These are phyloP conservation scores for Lentinula edodes DNA, from an alignment of 768 basidiomycete species.

Conservation along the genomic window DNA sequence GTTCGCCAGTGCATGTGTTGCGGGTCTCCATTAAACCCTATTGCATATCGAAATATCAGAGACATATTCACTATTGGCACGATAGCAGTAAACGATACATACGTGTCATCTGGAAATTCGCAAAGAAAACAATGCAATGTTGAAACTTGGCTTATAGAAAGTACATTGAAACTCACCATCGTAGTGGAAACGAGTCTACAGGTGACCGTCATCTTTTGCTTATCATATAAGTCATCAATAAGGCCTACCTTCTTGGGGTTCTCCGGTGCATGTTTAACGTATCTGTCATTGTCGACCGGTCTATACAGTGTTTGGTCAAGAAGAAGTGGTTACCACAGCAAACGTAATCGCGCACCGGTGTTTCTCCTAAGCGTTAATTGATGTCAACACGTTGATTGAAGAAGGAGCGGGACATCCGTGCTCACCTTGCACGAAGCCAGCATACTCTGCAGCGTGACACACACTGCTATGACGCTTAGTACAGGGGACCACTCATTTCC, in stretches of 20 bases:
- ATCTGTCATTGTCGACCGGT: slow-evolving; percentile 80
- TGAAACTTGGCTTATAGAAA: background rate
- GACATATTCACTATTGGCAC: background rate
- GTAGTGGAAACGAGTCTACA: slow-evolving; percentile 74
- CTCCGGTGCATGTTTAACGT: slow-evolving; percentile 70
- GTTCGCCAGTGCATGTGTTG: background rate
- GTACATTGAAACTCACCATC: slow-evolving; percentile 48
- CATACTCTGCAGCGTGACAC: slow-evolving; percentile 88
- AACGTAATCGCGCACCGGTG: slow-evolving; percentile 48
- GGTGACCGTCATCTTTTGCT: slow-evolving; percentile 9
- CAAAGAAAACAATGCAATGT: background rate
- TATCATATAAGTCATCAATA: slow-evolving; percentile 13
- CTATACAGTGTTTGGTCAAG: slow-evolving; percentile 29
- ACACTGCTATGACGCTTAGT: slow-evolving; percentile 75
- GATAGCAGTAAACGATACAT: slow-evolving; percentile 22
- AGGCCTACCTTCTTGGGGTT: slow-evolving; percentile 78
- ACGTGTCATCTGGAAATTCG: slow-evolving; percentile 51
- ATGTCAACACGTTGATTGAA: background rate
- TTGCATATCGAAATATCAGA: background rate
- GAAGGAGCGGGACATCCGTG: background rate
- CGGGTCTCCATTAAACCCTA: background rate
- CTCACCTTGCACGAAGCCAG: slow-evolving; percentile 84
- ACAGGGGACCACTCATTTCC: slow-evolving; percentile 80
- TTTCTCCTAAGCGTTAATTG: slow-evolving; percentile 32
- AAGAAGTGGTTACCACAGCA: background rate